Evolutionary conservation across 352 stramenopile species (phyloP), one percentile per base, ranked within the genome.

Genomic region (Phytophthora macrochlamydospora): DNA sequence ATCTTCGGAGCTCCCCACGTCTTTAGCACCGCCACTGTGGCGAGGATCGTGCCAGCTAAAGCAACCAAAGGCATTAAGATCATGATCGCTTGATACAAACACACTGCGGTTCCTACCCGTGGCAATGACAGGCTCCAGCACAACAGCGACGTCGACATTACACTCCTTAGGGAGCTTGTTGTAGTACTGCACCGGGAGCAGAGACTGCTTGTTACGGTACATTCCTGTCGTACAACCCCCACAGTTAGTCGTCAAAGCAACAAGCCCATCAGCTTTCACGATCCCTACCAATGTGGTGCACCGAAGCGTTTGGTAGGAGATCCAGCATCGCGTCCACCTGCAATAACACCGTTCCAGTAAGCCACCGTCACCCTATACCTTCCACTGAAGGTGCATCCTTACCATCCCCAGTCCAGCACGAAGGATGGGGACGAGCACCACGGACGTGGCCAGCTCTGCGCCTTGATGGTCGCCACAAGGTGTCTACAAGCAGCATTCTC

Each of bases 161-260:
- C 95, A 97, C 65, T 97, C 83, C 58, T 98, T 97, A 2, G 97
- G 97, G 2, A 99, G 80, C 65, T 98, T 97, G 87, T 99, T 99
- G 83, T 99, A 99, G 85, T 99, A 99, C 67, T 99, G 94, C n/a
- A 99, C 95, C 3, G 97, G 97, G 31, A 98, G 66, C 7, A 98
- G 77, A 46, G 84, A 94, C 49, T 94, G 81, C 58, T 98, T 97
- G 74, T 93, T 92, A 56, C 89, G 87, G 73, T 97, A 97, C 85
- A 95, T 95, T 49, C 86, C 86, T 93, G 7, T 24, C 18, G 18
- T 24, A 24, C 33, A 5, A 40, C 9, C 44, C 2, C 13, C 48
- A 7, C 8, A 31, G 12, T 35, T 12, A 2, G 24, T 51, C 7
- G 4, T 29, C 5, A 51, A 14, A 45, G 18, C 8, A 4, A 45